Percentiles rank a stretch among this genome's conserved stretches.
These are phyloP conservation scores for Daldinia childiae DNA, from an alignment of 495 filamentous ascomycete species.

Conservation along the genomic window DNA sequence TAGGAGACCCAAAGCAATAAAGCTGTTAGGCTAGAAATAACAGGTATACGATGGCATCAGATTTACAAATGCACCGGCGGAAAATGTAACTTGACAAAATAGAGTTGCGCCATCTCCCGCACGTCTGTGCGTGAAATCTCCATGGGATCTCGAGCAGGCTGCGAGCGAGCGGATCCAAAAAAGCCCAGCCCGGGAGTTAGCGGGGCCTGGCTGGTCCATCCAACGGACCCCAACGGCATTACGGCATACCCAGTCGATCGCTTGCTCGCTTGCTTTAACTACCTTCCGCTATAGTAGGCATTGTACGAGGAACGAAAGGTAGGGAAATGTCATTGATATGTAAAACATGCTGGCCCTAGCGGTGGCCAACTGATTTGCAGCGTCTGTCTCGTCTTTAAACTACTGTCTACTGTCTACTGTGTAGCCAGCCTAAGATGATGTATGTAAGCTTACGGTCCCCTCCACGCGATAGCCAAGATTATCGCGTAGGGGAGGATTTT, in stretches of 20 bases:
- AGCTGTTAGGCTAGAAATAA: neutral
- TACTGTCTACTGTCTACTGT: neutral
- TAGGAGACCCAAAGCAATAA: neutral
- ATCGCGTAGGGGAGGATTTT: neutral
- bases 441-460: neutral
- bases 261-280: neutral
- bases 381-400: neutral
- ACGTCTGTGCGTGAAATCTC: slow-evolving; percentile 37
- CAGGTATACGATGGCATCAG: neutral
- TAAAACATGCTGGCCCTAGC: neutral
- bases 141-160: slow-evolving; percentile 2
- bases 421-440: neutral
- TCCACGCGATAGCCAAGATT: slow-evolving; percentile 13
- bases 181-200: slow-evolving; percentile 1
- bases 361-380: neutral
- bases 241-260: neutral
- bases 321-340: neutral
- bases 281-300: slow-evolving; percentile 1
- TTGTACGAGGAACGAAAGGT: neutral
- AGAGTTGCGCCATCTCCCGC: slow-evolving; percentile 15
- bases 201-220: neutral
- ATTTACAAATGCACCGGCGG: neutral
- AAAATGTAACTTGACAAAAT: slow-evolving; percentile 5
- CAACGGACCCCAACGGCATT: neutral
- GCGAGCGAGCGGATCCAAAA: slow-evolving; percentile 4